phyloP scores from a whole-genome alignment of 148 eudicot genomes.

The Vaccinium vitisidaea region DNA sequence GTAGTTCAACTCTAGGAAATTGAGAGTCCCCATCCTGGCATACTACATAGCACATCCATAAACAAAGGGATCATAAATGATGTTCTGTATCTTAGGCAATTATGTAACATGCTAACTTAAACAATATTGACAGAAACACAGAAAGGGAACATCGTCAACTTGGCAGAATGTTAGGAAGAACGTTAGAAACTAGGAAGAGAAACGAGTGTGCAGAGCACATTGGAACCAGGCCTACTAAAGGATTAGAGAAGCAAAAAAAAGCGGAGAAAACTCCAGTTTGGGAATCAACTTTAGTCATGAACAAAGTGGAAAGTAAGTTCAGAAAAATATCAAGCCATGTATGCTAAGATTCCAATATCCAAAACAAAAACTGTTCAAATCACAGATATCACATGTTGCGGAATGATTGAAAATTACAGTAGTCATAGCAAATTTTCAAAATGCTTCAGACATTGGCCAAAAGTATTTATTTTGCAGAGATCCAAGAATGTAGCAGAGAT shows the following conservation, averaged over 20 bases:
- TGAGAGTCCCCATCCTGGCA: conserved; percentile 53
- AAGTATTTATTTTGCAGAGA: neutral
- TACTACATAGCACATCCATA: conserved; percentile 35
- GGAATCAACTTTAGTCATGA: too few relatives aligned
- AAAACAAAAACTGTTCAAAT: neutral
- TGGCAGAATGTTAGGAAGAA: neutral
- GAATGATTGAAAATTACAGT: too few relatives aligned
- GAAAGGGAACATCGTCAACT: neutral
- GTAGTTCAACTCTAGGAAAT: conserved; percentile 69
- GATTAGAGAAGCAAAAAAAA: neutral
- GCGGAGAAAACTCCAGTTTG: too few relatives aligned
- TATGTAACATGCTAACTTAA: neutral
- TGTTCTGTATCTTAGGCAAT: neutral
- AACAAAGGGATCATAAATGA: neutral
- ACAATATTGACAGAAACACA: neutral
- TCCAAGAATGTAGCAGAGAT: neutral
- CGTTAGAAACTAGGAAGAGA: neutral
- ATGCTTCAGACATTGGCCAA: neutral
- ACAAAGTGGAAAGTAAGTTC: too few relatives aligned
- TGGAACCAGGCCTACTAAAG: neutral
- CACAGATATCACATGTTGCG: neutral
- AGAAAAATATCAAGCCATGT: neutral
- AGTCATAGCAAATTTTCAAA: neutral
- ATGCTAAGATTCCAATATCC: neutral
- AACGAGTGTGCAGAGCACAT: neutral